A percentile compares a stretch with the other conserved stretches of the same genome.
phyloP scores from a whole-genome alignment of 768 basidiomycete species.

The Termitomyces sp. region DNA sequence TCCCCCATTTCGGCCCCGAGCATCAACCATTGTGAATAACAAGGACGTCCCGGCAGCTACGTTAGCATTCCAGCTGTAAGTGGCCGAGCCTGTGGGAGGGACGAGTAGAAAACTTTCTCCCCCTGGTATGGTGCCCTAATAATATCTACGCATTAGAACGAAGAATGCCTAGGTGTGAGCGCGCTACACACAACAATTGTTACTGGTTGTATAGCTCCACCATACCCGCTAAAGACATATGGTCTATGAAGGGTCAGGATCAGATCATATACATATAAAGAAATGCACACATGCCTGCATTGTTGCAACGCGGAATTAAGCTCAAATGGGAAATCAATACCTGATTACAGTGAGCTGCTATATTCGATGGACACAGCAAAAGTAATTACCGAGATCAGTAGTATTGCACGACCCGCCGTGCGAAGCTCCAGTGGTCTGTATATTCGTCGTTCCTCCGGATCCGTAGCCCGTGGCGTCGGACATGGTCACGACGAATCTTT shows the following conservation, averaged over 20 bases:
- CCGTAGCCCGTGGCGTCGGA: constrained; percentile 69
- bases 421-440: constrained; percentile 45
- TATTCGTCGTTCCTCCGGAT: constrained; percentile 50
- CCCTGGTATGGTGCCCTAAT: constrained; percentile 57
- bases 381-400: constrained; percentile 29
- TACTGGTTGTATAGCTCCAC: constrained; percentile 44
- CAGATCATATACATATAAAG: not conserved
- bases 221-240: constrained; percentile 41
- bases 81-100: constrained; percentile 31
- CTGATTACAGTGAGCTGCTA: constrained; percentile 14
- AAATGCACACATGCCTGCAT: constrained; percentile 43
- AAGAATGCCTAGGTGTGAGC: not conserved
- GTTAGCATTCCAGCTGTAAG: constrained; percentile 52
- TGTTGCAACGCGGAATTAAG: constrained; percentile 51
- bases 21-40: constrained; percentile 52
- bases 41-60: constrained; percentile 53
- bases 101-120: constrained; percentile 45
- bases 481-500: constrained; percentile 54
- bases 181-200: constrained; percentile 41
- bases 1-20: constrained; percentile 49
- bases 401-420: constrained; percentile 48
- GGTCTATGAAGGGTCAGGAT: constrained; percentile 25
- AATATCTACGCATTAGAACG: not conserved
- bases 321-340: constrained; percentile 40
- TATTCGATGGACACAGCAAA: not conserved